Conservation (phyloP, 2,329 filamentous ascomycete genomes). For the Claviceps pazoutovae region DNA sequence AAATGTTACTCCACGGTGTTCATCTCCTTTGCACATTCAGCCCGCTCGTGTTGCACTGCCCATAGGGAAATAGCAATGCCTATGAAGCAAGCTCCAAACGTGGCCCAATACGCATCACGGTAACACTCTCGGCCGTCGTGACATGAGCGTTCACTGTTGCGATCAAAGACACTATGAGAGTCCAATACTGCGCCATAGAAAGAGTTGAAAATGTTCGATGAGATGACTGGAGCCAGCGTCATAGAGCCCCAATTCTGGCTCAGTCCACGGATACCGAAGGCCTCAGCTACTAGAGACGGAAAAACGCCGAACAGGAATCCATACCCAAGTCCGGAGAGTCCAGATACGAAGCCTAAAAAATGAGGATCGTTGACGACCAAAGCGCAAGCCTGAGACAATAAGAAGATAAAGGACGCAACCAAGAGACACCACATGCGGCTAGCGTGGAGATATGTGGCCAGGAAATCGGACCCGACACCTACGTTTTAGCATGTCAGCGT, state of each 20-base stretch:
- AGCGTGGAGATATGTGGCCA: slow-evolving; percentile 67
- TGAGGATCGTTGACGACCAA: slow-evolving; percentile 65
- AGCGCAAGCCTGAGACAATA: slow-evolving; percentile 63
- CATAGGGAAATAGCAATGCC: slow-evolving; percentile 58
- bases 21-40: slow-evolving; percentile 23
- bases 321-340: slow-evolving; percentile 76
- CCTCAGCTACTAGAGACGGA: slow-evolving; percentile 77
- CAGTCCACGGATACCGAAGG: slow-evolving; percentile 78
- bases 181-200: slow-evolving; percentile 82
- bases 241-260: slow-evolving; percentile 96
- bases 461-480: slow-evolving; percentile 81
- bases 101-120: slow-evolving; percentile 64
- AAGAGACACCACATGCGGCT: slow-evolving; percentile 88
- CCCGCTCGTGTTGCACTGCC: slow-evolving; percentile 49
- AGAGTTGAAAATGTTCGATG: slow-evolving; percentile 84
- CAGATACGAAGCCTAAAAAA: slow-evolving; percentile 62
- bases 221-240: slow-evolving; percentile 76
- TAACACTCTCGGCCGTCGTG: slow-evolving; percentile 71
- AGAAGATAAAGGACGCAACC: slow-evolving; percentile 63
- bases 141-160: slow-evolving; percentile 60
- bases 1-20: background rate
- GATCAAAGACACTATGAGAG: slow-evolving; percentile 54
- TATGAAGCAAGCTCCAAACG: slow-evolving; percentile 54
- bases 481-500: background rate
- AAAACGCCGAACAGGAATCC: slow-evolving; percentile 91